These are phyloP conservation scores for Urtica urens DNA, from an alignment of 306 rosid genomes.

Conservation along the genomic window DNA sequence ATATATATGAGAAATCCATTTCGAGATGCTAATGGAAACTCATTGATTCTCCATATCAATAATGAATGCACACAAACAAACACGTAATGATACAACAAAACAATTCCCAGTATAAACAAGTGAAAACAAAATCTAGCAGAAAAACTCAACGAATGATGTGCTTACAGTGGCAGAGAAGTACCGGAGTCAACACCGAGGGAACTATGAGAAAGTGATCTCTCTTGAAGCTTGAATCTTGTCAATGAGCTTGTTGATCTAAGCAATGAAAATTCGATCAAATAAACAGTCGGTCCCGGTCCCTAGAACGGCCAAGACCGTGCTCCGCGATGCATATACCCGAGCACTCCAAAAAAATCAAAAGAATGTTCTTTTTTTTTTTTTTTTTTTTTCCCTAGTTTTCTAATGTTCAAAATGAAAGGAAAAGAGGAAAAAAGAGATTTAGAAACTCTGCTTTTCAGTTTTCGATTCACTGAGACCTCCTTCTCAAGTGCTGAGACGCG, in stretches of 20 bases:
- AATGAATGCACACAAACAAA: constrained; percentile 21
- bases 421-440: too few relatives aligned
- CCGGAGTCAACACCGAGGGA: too few relatives aligned
- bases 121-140: constrained; percentile 49
- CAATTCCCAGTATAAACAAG: constrained; percentile 65
- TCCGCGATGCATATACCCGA: too few relatives aligned
- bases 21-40: constrained; percentile 37
- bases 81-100: constrained; percentile 34
- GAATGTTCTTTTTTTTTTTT: constrained; percentile 31
- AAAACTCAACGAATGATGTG: constrained; percentile 60
- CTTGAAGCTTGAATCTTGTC: constrained; percentile 19
- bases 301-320: constrained; percentile 32
- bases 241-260: constrained; percentile 23
- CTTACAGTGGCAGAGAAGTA: constrained; percentile 75
- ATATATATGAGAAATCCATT: constrained; percentile 30
- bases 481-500: constrained; percentile 67
- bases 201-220: constrained; percentile 32
- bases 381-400: constrained; percentile 28
- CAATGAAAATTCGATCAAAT: constrained; percentile 12
- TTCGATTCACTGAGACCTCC: constrained; percentile 61
- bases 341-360: constrained; percentile 74
- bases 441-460: too few relatives aligned
- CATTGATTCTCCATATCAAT: constrained; percentile 30
- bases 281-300: constrained; percentile 36
- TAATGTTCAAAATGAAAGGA: constrained; percentile 45